Base-by-base conservation (phyloP, 176 grass and related monocot species). In the Aegilops bicornis region DNA sequence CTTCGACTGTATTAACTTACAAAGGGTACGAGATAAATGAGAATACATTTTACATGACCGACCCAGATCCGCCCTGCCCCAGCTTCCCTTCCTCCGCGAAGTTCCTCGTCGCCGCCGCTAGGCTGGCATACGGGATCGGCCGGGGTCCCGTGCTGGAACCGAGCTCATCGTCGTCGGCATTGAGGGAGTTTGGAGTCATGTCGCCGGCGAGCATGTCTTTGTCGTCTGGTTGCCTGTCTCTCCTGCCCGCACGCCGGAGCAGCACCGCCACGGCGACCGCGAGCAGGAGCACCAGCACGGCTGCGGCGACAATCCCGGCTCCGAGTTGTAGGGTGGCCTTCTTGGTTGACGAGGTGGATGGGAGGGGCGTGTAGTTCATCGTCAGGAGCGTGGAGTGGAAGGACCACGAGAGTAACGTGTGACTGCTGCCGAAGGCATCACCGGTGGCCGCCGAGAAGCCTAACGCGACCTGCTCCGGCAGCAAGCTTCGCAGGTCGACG, bases 401-500 rank as follows among this genome's bases (percentile, higher is more conserved):
- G 52, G 86, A 89, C 88, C 68, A 95, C 2, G 85, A 91, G 17
- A 88, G 64, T 36, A 95, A 70, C 13, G 79, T 78, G 77, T 90
- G 80, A 22, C 80, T 69, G 24, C 77, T 15, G 8, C 71, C 64
- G 73, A 27, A 70, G 17, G 0, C 0, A 4, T 31, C 15, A 5
- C 93, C 91, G 0, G 93, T 93, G 16, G 86, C 74, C 9, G 91
- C 93, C 23, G 93, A 95, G 86, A 95, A 95, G 33, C 91, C 93
- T 5, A 95, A 54, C 0, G 75, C 48, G 12, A 86, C 86, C 52
- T 83, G 31, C 13, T 69, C 63, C 9, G 94, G 86, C 63, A 91
- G 77, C 0, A 85, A 3, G 8, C 79, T 79, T 29, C 4, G 64
- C 68, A 96, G n/a, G 65, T 96, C 62, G 22, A 96, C 78, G 30